Evolutionary conservation across 108 stramenopile species (phyloP), one percentile per base, ranked within the genome.

Genomic region (Asterionellopsis glacialis): DNA sequence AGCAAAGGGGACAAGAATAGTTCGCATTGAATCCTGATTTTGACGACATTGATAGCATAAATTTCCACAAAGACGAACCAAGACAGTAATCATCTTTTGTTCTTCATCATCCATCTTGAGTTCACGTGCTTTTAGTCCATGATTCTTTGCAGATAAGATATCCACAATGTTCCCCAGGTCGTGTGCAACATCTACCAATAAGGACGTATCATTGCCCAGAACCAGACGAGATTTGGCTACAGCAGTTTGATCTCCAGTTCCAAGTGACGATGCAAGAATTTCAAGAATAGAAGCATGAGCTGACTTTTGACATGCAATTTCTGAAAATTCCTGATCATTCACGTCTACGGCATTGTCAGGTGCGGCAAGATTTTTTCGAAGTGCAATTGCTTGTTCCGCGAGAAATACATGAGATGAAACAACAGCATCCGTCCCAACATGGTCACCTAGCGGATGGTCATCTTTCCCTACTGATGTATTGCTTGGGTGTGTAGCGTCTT

Each of bases 41-140:
- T 60, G 39, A 19, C 66, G 69, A 68, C 84, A 90, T 50, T 76
- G 68, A 57, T 74, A 86, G 47, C 80, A 80, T 45, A 88, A 43
- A 58, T 93, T 93, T 0, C 84, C 88, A 45, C 88, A 43, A 41
- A 88, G 56, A 42, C 86, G 84, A 26, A 93, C 91, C 39, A 79
- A 56, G 6, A 68, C 45, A 26, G 73, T 70, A 28, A 85, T 73
- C 18, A 62, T 59, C 28, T 67, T 53, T 59, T 93, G 88, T 13
- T 93, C 80, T 15, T 81, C 75, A 33, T 59, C 13, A 15, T 50
- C 52, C 15, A 93, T 41, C 16, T 68, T 53, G 43, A 88, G 40
- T 21, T 87, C 87, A 44, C 87, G 55, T 42, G 82, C 76, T 22
- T 66, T 81, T 23, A 57, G 50, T 14, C 85, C 90, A 18, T 25